Conservation (phyloP, 331 rosid species). For the Stylosanthes scabra region DNA sequence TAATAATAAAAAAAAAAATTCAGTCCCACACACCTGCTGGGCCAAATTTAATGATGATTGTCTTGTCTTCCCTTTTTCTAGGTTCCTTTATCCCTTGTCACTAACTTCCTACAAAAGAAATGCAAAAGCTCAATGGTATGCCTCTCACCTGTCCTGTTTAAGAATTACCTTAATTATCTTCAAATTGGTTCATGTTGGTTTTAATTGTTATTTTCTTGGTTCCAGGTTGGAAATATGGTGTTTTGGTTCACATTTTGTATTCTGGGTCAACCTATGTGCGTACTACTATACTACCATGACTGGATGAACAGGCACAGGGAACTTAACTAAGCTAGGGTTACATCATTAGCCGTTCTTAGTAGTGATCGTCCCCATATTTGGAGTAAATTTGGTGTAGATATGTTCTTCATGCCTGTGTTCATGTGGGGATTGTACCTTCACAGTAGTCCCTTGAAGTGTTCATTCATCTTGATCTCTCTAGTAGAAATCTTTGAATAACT, state of each 20-base stretch:
- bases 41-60: slow-evolving; percentile 12
- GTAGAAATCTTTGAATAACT: slow-evolving; percentile 3
- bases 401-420: slow-evolving; percentile 20
- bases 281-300: slow-evolving; percentile 94
- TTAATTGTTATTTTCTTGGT: slow-evolving; percentile 18
- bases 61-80: slow-evolving; percentile 38
- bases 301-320: slow-evolving; percentile 77
- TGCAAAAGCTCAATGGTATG: slow-evolving; percentile 90
- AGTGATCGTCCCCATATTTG: slow-evolving; percentile 19
- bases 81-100: slow-evolving; percentile 88
- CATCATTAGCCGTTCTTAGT: slow-evolving; percentile 17
- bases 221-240: slow-evolving; percentile 93
- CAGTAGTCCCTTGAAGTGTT: slow-evolving; percentile 25
- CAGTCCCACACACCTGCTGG: too few relatives aligned
- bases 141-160: slow-evolving; percentile 17
- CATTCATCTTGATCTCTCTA: slow-evolving; percentile 25
- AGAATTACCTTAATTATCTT: slow-evolving; percentile 20
- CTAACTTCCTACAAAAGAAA: slow-evolving; percentile 78
- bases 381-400: slow-evolving; percentile 48
- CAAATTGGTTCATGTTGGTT: background rate
- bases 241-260: slow-evolving; percentile 94
- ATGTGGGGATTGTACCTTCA: slow-evolving; percentile 9
- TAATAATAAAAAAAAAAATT: too few relatives aligned
- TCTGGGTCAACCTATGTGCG: slow-evolving; percentile 95
- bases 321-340: slow-evolving; percentile 44